These are phyloP conservation scores for Glarea lozoyensis DNA, from an alignment of 495 filamentous ascomycete genomes.

Conservation along the genomic window DNA sequence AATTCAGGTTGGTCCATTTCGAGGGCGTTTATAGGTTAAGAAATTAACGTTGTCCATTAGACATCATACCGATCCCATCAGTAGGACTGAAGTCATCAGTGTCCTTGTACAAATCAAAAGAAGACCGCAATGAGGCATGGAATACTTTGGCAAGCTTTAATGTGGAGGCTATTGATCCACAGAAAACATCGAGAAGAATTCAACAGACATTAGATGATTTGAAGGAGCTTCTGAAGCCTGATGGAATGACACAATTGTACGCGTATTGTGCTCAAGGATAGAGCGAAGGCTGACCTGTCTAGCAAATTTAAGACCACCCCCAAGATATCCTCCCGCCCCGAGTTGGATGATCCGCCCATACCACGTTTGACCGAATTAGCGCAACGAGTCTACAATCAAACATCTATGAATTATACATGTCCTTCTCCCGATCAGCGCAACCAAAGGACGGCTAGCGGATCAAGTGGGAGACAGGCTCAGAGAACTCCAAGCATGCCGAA, in stretches of 20 bases:
- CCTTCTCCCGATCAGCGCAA: constrained; percentile 11
- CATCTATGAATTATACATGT: constrained; percentile 16
- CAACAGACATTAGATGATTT: constrained; percentile 52
- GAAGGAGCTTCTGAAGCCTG: constrained; percentile 57
- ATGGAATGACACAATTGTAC: constrained; percentile 51
- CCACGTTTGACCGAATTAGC: constrained; percentile 18
- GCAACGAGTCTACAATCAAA: constrained; percentile 16
- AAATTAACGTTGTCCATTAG: constrained; percentile 29
- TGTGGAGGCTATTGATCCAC: constrained; percentile 33
- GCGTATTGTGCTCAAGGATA: constrained; percentile 9
- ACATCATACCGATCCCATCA: constrained; percentile 62
- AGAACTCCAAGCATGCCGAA: constrained; percentile 19
- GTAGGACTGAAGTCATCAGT: constrained; percentile 42
- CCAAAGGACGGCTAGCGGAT: constrained; percentile 8
- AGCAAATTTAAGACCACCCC: constrained; percentile 48
- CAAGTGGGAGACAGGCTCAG: constrained; percentile 9
- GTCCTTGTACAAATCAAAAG: constrained; percentile 25
- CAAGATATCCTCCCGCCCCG: background rate
- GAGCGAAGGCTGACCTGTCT: constrained; percentile 10
- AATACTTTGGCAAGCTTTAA: constrained; percentile 41
- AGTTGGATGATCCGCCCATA: background rate
- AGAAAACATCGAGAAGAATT: constrained; percentile 28
- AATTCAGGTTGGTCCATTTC: constrained; percentile 53
- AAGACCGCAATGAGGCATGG: constrained; percentile 31
- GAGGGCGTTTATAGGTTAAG: background rate